These are phyloP conservation scores for Neopestalotiopsis sp. DNA, from an alignment of 2,329 filamentous ascomycete species.

Conservation along the genomic window DNA sequence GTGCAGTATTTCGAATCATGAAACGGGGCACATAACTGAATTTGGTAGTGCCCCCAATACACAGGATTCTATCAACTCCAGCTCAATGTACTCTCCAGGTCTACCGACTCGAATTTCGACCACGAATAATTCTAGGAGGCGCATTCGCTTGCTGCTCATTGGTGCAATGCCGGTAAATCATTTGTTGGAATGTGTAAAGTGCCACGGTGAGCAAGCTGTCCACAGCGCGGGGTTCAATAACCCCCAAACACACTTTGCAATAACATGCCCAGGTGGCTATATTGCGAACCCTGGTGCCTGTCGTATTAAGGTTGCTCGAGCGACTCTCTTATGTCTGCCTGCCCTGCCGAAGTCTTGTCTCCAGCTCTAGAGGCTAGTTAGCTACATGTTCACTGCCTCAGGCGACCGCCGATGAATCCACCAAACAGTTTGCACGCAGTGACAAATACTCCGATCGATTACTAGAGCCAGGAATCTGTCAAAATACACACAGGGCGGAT, in stretches of 20 bases:
- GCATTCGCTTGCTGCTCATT: background rate
- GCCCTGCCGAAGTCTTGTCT: no score
- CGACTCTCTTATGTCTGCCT: background rate
- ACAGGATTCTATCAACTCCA: background rate
- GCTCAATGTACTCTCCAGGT: background rate
- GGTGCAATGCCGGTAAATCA: background rate
- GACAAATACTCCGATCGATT: no score
- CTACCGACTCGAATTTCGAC: background rate
- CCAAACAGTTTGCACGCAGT: no score
- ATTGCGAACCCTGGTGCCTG: background rate
- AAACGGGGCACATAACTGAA: background rate
- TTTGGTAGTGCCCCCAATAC: no score
- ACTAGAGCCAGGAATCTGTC: no score
- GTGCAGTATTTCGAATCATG: no score
- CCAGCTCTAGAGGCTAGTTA: no score
- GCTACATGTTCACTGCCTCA: no score
- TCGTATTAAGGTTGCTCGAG: background rate
- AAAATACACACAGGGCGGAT: no score
- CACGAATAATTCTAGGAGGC: background rate
- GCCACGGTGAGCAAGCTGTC: background rate
- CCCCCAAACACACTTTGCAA: background rate
- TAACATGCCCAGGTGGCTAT: background rate
- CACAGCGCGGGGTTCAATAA: background rate
- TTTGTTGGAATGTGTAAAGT: background rate
- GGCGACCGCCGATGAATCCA: no score